Evolutionary conservation across 73 alveolate genomes (phyloP).

Genomic region (Blepharisma stoltei): DNA sequence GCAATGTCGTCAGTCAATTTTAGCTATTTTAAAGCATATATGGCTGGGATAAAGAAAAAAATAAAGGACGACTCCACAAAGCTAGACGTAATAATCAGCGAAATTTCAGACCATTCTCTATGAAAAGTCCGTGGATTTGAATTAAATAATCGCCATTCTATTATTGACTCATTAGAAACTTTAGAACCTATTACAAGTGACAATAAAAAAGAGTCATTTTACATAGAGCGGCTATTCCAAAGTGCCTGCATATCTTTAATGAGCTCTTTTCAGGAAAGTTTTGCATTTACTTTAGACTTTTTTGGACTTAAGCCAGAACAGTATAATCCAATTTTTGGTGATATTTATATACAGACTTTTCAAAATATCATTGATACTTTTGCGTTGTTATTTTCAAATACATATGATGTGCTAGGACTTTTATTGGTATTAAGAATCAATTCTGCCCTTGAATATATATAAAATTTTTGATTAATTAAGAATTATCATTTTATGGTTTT

Average conservation of each 20-base stretch:
- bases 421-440: slow-evolving; percentile 14
- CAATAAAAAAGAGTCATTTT: slow-evolving; percentile 15
- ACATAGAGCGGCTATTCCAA: slow-evolving; percentile 19
- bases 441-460: not conserved
- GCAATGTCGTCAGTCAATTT: slow-evolving; percentile 45
- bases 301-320: not conserved
- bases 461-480: too few species aligned
- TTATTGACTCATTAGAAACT: slow-evolving; percentile 2
- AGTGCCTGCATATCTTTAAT: not conserved
- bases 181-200: not conserved
- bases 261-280: not conserved
- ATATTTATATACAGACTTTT: slow-evolving; percentile 6
- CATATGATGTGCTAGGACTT: slow-evolving; percentile 27
- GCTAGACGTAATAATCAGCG: slow-evolving; percentile 36
- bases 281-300: slow-evolving; percentile 2
- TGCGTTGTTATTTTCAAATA: not conserved
- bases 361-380: not conserved
- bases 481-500: too few species aligned
- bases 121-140: slow-evolving; percentile 11
- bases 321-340: slow-evolving; percentile 27
- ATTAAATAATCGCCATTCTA: not conserved
- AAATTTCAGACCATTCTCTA: not conserved
- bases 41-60: slow-evolving; percentile 44
- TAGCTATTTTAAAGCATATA: slow-evolving; percentile 37
- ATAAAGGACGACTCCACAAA: slow-evolving; percentile 51